phyloP scores from a whole-genome alignment of 1,139 yeast species.

The Kluyveromyces sp. region DNA sequence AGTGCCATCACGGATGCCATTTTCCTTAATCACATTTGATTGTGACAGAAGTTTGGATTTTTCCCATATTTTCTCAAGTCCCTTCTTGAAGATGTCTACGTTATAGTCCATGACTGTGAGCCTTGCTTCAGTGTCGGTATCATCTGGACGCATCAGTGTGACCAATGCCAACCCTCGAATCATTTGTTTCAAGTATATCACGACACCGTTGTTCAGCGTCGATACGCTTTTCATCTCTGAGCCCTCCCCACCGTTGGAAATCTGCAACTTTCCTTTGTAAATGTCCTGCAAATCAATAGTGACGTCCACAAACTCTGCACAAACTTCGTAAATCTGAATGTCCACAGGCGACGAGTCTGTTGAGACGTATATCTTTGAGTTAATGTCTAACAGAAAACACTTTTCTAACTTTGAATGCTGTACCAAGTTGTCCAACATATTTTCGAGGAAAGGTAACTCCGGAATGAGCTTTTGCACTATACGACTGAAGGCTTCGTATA shows the following conservation, averaged over 20 bases:
- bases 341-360: slow-evolving; percentile 96
- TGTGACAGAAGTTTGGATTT: slow-evolving; percentile 1
- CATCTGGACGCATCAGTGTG: slow-evolving; percentile 70
- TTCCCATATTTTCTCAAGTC: slow-evolving; percentile 74
- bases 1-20: background rate
- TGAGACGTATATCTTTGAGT: slow-evolving; percentile 91
- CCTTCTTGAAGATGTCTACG: slow-evolving; percentile 70
- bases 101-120: slow-evolving; percentile 83
- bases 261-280: slow-evolving; percentile 39
- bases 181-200: slow-evolving; percentile 82
- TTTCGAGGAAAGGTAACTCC: slow-evolving; percentile 82
- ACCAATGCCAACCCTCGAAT: slow-evolving; percentile 88
- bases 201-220: slow-evolving; percentile 71
- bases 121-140: slow-evolving; percentile 42
- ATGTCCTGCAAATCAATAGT: slow-evolving; percentile 80
- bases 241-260: slow-evolving; percentile 11
- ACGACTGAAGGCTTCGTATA: slow-evolving; percentile 90
- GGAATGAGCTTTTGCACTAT: slow-evolving; percentile 87
- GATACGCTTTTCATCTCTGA: slow-evolving; percentile 60
- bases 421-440: slow-evolving; percentile 79
- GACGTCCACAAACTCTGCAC: slow-evolving; percentile 94
- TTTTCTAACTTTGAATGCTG: slow-evolving; percentile 88
- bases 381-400: slow-evolving; percentile 84
- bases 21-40: background rate
- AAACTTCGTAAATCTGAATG: slow-evolving; percentile 89